Conservation (phyloP, 1,284 basidiomycete genomes). For the Ganoderma sp. region DNA sequence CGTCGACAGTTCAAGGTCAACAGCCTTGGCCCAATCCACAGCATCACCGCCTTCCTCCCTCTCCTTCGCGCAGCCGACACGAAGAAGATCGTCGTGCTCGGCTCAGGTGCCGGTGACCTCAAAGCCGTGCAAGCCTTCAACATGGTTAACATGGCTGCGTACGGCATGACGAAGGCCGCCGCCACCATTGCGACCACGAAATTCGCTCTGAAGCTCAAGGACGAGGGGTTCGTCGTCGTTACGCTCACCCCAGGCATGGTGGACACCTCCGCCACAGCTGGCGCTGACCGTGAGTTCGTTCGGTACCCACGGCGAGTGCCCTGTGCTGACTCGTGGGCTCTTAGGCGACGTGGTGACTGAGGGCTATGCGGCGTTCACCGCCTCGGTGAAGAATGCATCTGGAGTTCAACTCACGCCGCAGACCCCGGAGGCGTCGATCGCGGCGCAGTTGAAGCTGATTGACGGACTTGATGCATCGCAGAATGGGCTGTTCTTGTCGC, state of each 20-base stretch:
- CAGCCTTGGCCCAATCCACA: constrained; percentile 46
- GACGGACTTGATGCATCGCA: neutral
- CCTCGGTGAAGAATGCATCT: neutral
- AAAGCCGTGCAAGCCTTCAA: constrained; percentile 34
- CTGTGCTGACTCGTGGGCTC: neutral
- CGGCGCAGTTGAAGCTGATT: neutral
- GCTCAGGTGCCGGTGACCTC: constrained; percentile 40
- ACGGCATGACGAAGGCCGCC: constrained; percentile 46
- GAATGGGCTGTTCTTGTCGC: constrained; percentile 4
- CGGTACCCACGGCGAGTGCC: neutral
- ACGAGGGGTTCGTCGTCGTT: constrained; percentile 47
- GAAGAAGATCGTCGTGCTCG: constrained; percentile 48
- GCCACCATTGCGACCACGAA: constrained; percentile 47
- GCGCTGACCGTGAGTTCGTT: neutral
- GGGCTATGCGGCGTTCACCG: neutral
- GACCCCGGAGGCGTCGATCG: neutral
- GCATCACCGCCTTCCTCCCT: constrained; percentile 46
- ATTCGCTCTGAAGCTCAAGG: constrained; percentile 43
- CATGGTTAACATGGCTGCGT: constrained; percentile 33
- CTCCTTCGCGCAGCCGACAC: constrained; percentile 43
- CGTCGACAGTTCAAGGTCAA: constrained; percentile 44
- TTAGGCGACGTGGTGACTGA: neutral
- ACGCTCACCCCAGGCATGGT: constrained; percentile 47
- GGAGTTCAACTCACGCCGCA: neutral
- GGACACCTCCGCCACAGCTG: constrained; percentile 32